Percentiles rank a stretch among this genome's conserved stretches.
Evolutionary conservation across 78 protist species (phyloP).

Genomic region (Dictyostelium firmibasis): DNA sequence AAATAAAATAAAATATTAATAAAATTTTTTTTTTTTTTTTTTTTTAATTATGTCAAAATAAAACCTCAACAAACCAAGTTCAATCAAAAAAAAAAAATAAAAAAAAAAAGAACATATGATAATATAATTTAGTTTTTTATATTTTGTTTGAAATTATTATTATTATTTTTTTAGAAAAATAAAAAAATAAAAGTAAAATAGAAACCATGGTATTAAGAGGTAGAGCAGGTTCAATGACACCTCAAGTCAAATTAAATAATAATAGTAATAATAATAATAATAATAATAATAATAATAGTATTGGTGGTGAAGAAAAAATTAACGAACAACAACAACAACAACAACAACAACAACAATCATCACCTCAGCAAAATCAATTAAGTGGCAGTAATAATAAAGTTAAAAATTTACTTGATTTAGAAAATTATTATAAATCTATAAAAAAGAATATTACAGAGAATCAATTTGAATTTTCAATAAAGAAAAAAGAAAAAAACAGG

Average conservation of each 20-base stretch:
- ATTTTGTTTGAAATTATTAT: neutral
- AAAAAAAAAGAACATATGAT: neutral
- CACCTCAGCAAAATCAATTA: neutral
- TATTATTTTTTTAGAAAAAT: neutral
- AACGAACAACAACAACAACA: neutral
- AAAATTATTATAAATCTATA: constrained; percentile 50
- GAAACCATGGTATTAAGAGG: constrained; percentile 9
- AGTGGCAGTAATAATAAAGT: neutral
- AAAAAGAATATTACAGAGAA: constrained; percentile 47
- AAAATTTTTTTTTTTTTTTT: neutral
- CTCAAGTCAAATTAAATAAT: neutral
- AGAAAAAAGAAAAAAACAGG: constrained; percentile 37
- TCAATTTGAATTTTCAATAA: constrained; percentile 48
- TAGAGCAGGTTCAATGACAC: constrained; percentile 26
- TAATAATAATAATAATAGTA: neutral
- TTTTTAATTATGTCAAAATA: neutral
- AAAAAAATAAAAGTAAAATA: neutral
- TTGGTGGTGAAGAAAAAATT: neutral
- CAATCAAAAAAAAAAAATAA: too few relatives aligned
- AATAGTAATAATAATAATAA: too few relatives aligned
- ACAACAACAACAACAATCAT: neutral
- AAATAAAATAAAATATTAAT: neutral
- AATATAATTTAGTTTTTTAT: neutral
- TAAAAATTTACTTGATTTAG: constrained; percentile 15
- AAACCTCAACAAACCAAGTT: neutral